Evolutionary conservation across 306 rosid species (phyloP), one percentile per base, ranked within the genome.

Genomic region (Prunus davidiana): DNA sequence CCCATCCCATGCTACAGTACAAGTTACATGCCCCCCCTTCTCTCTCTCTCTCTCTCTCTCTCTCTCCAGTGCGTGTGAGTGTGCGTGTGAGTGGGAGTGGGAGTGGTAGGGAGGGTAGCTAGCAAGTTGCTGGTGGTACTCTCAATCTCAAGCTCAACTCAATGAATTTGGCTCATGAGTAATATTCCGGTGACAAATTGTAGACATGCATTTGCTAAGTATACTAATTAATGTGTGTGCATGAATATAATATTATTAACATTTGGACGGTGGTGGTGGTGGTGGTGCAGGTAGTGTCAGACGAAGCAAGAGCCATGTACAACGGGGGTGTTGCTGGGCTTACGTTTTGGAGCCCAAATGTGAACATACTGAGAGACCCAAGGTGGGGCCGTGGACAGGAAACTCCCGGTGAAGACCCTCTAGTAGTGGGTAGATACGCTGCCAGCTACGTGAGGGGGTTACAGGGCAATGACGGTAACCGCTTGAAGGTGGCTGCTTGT

Each of bases 381-480:
- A 74, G 98, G 88, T 94, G 98, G 96, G 97, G 97, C 50, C 96
- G 97, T 27, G 97, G 92, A 75, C 97, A 92, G 87, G 97, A 92
- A 78, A 94, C 98, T 79, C 98, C 98, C 79, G 98, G 98, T 73
- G 98, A 94, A 84, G 98, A 94, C 16, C 98, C 98, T 2, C 50
- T 86, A 6, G 66, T 94, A 10, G 98, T 81, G 65, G 98, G 98
- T 30, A 72, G 10, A 2, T 94, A 94, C 52, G 98, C 95, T 0
- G 93, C 95, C 46, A 86, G 86, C 34, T 94, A 90, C 71, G 95
- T 92, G 3, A 83, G 74, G 45, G 96, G 98, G 1, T 76, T 92
- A 30, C 98, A 94, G 91, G 97, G 97, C 18, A 81, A 83, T 3
- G 90, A 81, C 80, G 84, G 74, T 73, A 73, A 74, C 79, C 89